Evolutionary conservation across 331 rosid genomes (phyloP).

Genomic region (Malus hybrid): DNA sequence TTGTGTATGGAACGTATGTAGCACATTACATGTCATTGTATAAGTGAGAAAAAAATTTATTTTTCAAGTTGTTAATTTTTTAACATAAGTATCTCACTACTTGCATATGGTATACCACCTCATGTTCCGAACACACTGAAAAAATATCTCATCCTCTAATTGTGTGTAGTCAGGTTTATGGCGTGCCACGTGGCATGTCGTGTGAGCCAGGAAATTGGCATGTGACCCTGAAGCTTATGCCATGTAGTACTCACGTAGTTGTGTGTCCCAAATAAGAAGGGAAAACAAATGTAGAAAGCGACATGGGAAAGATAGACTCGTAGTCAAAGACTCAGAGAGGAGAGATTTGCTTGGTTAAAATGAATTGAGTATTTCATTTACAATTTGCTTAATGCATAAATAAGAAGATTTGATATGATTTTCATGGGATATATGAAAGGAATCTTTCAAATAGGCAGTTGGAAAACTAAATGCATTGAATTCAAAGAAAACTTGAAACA

Average conservation of each 20-base stretch:
- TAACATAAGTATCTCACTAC: too few species aligned
- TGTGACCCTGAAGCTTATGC: constrained; percentile 40
- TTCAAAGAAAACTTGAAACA: too few species aligned
- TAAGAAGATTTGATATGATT: not conserved
- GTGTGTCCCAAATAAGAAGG: constrained; percentile 34
- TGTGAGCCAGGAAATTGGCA: constrained; percentile 48
- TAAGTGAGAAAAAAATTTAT: too few species aligned
- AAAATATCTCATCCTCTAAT: not conserved
- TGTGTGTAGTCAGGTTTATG: constrained; percentile 10
- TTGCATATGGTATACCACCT: too few species aligned
- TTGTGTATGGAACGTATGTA: too few species aligned
- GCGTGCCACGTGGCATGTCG: constrained; percentile 68
- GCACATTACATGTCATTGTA: too few species aligned
- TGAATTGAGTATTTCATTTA: not conserved
- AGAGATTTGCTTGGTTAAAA: too few species aligned
- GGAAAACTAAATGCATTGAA: too few species aligned
- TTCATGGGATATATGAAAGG: not conserved
- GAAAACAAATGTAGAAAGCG: not conserved
- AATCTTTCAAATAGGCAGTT: too few species aligned
- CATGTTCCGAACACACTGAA: not conserved
- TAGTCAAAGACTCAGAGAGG: too few species aligned
- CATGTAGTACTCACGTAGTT: constrained; percentile 31
- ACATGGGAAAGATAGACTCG: not conserved
- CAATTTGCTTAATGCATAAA: not conserved
- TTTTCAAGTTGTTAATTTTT: too few species aligned